Evolutionary conservation across 495 filamentous ascomycete genomes (phyloP), one percentile per base, ranked within the genome.

Genomic region (Talaromyces trachyspermus): DNA sequence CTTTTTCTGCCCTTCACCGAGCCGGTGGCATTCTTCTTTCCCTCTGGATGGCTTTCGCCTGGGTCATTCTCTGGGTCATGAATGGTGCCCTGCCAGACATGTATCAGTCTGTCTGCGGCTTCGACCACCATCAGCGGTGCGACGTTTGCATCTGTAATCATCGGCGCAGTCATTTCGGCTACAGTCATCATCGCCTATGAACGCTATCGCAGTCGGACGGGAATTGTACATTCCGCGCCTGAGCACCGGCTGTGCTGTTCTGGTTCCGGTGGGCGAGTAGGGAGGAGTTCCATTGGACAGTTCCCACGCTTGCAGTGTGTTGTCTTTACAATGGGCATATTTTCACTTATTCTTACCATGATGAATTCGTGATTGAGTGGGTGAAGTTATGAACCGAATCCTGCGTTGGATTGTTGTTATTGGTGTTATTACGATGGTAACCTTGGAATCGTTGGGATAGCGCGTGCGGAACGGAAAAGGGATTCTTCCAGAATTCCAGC

Each of bases 1-100:
- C 1, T 89, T 89, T 61, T 81, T 49, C 66, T 91, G 1, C 78
- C 89, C 23, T 68, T 82, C 49, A 89, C 85, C 4, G 85, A 90
- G 54, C 83, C 86, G 1, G 84, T 90, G 22, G 84, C 89, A 15
- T 89, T 89, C 64, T 89, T 79, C 65, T 91, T 89, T 85, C 80
- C 20, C 66, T 87, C 17, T 90, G 87, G 86, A 74, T 83, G 3
- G 65, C 83, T 6, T 89, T 90, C 54, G 75, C 74, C 19, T 91
- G 86, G 86, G 85, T 78, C 2, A 72, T 89, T 2, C 71, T 91
- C 0, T 90, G 89, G 59, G 63, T 91, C 20, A 81, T 76, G 3
- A 85, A 86, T 48, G 71, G 72, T 6, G 75, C 74, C 14, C 74
- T 91, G 32, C 83, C 85, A 0, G 66, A 85, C 17, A 76, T 88